Evolutionary conservation across 192 early-diverging fungal species (phyloP), one percentile per base, ranked within the genome.

Genomic region (Coemansia sp.): DNA sequence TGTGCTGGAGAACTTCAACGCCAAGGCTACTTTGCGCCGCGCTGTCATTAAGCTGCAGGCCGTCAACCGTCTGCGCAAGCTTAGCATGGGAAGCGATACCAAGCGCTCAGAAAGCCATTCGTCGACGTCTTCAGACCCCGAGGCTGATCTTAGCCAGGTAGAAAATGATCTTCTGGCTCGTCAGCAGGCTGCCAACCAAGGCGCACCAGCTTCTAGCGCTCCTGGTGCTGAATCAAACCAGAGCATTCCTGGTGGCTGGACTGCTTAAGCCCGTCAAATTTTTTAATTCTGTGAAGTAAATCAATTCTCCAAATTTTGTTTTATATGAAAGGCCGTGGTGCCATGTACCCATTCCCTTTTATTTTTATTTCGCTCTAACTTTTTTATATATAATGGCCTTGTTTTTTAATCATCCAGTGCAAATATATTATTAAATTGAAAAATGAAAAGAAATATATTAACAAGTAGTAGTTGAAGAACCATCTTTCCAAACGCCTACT

Each of bases 1-100:
- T 31, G 91, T 96, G 55, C 85, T 87, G 16, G 85, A 92, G 45
- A 90, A 92, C 56, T 93, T 75, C 52, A 74, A 82, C 25, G 72
- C 77, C 48, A 65, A 67, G 25, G 67, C 69, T 1, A 84, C 76
- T 2, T 60, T 84, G 63, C 83, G 67, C n/a, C 78, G 78, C 28
- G 77, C 83, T n/a, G 69, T 84, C 50, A 33, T 74, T 4, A 84
- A 84, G 72, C 40, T 84, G 30, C 68, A 71, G 64, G 75, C 78
- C 31, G 55, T 84, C 62, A 84, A 84, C 68, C 75, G 83, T 56
- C 63, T 81, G 63, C 60, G 70, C 58, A 65, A 65, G 60, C 66
- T 72, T 22, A 75, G 78, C 69, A 57, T 56, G 29, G 54, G 42
- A 48, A n/a, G 28, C 57, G 59, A 4, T 34, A 7, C 18, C 22